Evolutionary conservation across 805 yeast species (phyloP).

Genomic region (Sugiyamaella floridensis): DNA sequence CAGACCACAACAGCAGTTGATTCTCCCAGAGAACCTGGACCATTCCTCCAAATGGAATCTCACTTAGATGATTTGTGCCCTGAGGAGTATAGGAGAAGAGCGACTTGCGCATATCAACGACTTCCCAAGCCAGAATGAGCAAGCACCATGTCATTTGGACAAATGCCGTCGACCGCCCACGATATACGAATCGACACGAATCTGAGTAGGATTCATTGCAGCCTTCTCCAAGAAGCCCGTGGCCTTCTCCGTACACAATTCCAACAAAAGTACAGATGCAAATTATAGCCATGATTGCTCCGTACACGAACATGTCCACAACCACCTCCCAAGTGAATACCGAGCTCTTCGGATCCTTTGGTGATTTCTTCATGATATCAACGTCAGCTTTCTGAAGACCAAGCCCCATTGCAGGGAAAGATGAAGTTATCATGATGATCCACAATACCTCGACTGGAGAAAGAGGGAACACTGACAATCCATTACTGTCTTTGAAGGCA

Average conservation of each 20-base stretch:
- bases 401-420: constrained; percentile 80
- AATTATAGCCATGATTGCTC: constrained; percentile 63
- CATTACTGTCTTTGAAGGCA: constrained; percentile 56
- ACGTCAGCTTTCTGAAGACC: constrained; percentile 61
- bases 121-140: constrained; percentile 76
- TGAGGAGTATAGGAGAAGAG: constrained; percentile 63
- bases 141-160: constrained; percentile 85
- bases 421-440: constrained; percentile 72
- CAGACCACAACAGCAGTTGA: constrained; percentile 76
- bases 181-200: constrained; percentile 56
- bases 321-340: constrained; percentile 64
- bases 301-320: constrained; percentile 64
- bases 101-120: constrained; percentile 63
- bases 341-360: constrained; percentile 47
- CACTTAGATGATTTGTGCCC: not conserved
- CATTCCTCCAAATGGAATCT: not conserved
- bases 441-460: constrained; percentile 76
- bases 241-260: constrained; percentile 59
- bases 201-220: constrained; percentile 50
- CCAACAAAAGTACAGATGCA: constrained; percentile 63
- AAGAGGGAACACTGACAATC: constrained; percentile 71
- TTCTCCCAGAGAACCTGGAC: constrained; percentile 59
- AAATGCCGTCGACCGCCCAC: constrained; percentile 71
- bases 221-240: constrained; percentile 54
- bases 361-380: constrained; percentile 58